These are phyloP conservation scores for Ogataea salicorniae DNA, from an alignment of 805 yeast genomes.

Conservation along the genomic window DNA sequence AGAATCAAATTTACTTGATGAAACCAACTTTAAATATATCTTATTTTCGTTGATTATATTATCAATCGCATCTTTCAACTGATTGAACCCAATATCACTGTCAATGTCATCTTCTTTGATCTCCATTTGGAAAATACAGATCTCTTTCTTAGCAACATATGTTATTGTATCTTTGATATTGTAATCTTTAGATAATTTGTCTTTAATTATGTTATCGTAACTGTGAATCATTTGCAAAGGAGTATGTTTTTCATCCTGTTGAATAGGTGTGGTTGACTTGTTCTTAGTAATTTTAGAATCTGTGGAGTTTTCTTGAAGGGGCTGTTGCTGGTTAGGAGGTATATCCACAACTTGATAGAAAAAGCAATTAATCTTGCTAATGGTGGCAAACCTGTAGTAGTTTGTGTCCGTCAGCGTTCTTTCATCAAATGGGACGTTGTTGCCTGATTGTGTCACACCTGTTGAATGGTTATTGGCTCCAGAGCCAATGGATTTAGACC, in stretches of 20 bases:
- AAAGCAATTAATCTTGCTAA: conserved; percentile 26
- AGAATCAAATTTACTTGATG: conserved; percentile 26
- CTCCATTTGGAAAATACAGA: conserved; percentile 29
- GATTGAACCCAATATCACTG: conserved; percentile 24
- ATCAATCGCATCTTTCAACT: conserved; percentile 29
- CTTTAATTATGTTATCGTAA: conserved; percentile 24
- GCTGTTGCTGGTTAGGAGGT: background rate
- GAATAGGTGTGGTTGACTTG: background rate
- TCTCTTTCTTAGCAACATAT: conserved; percentile 27
- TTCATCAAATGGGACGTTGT: conserved; percentile 11
- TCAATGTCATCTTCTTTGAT: conserved; percentile 10
- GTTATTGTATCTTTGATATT: conserved; percentile 25
- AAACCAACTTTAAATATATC: conserved; percentile 20
- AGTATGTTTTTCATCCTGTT: conserved; percentile 12
- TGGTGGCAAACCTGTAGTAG: conserved; percentile 25
- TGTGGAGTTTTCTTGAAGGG: background rate
- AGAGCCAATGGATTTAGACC: too few relatives aligned
- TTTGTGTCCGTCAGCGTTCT: conserved; percentile 24
- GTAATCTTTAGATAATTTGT: conserved; percentile 25
- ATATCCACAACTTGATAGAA: conserved; percentile 26
- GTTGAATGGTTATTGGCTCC: background rate
- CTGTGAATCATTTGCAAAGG: conserved; percentile 24
- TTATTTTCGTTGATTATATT: conserved; percentile 25
- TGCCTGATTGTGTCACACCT: background rate
- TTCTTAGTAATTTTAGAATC: background rate